These are phyloP conservation scores for Colletotrichum karsti DNA, from an alignment of 2,329 filamentous ascomycete species.

Conservation along the genomic window DNA sequence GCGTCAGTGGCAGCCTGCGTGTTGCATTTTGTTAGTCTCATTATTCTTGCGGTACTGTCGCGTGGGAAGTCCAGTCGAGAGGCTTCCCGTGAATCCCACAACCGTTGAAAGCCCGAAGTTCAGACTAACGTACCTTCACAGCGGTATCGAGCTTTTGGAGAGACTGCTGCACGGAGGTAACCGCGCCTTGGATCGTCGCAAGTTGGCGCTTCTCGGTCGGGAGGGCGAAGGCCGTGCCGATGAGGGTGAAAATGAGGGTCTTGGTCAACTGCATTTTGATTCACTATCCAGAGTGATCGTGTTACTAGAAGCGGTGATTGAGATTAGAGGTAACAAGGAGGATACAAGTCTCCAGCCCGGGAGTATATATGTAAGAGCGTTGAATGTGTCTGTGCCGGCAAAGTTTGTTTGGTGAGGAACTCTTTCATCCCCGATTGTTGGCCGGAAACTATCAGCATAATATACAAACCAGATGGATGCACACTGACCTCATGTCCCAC, in stretches of 20 bases:
- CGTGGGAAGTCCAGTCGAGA: not conserved
- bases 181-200: conserved; percentile 64
- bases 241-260: conserved; percentile 19
- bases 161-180: conserved; percentile 66
- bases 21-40: not conserved
- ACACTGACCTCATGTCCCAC: not conserved
- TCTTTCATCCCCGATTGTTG: not conserved
- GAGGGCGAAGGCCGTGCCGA: conserved; percentile 20
- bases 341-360: not conserved
- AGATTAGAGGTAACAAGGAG: not conserved
- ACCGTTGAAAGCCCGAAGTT: not conserved
- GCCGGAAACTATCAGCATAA: conserved; percentile 14
- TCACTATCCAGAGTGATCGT: conserved; percentile 27
- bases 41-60: not conserved
- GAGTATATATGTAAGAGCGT: conserved; percentile 14
- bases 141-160: conserved; percentile 59
- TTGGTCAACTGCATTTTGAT: conserved; percentile 27
- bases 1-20: conserved; percentile 53
- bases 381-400: conserved; percentile 11
- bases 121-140: conserved; percentile 17
- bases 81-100: not conserved
- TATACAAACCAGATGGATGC: conserved; percentile 9
- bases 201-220: conserved; percentile 47
- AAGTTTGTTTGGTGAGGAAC: not conserved
- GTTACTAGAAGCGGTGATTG: not conserved